Evolutionary conservation across 202 grass and related monocot genomes (phyloP).

Genomic region (Dendrocalamus latiflorus): DNA sequence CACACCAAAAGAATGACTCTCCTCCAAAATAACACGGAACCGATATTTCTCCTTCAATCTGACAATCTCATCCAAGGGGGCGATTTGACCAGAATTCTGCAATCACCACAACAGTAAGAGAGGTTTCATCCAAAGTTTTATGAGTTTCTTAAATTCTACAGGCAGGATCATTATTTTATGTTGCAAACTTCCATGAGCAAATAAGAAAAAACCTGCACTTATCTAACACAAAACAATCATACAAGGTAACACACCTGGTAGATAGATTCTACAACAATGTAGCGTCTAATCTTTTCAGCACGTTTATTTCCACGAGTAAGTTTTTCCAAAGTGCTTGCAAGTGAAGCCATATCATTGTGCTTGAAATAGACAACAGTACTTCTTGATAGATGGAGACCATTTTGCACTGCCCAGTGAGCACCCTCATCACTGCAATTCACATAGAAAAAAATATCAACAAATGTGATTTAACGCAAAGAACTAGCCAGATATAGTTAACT

Average conservation of each 20-base stretch:
- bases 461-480: conserved; percentile 7
- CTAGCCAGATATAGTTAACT: conserved; percentile 2
- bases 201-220: too few species aligned
- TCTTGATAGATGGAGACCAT: conserved; percentile 85
- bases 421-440: conserved; percentile 74
- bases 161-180: neutral
- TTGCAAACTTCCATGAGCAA: conserved; percentile 17
- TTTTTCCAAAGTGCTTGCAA: too few species aligned
- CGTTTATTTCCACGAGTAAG: too few species aligned
- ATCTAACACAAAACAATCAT: too few species aligned
- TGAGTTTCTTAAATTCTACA: too few species aligned
- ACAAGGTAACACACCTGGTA: too few species aligned
- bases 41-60: conserved; percentile 84
- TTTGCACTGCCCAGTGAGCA: conserved; percentile 93
- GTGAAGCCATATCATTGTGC: conserved; percentile 96
- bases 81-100: too few species aligned
- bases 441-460: conserved; percentile 14
- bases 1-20: conserved; percentile 95
- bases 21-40: conserved; percentile 87
- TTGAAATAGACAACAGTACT: conserved; percentile 93
- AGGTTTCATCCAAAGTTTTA: too few species aligned
- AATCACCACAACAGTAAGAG: too few species aligned
- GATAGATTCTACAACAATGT: too few species aligned
- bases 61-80: too few species aligned
- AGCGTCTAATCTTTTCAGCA: too few species aligned